Base-by-base conservation (phyloP, 129 eudicot genomes). In the Calendula officinalis region DNA sequence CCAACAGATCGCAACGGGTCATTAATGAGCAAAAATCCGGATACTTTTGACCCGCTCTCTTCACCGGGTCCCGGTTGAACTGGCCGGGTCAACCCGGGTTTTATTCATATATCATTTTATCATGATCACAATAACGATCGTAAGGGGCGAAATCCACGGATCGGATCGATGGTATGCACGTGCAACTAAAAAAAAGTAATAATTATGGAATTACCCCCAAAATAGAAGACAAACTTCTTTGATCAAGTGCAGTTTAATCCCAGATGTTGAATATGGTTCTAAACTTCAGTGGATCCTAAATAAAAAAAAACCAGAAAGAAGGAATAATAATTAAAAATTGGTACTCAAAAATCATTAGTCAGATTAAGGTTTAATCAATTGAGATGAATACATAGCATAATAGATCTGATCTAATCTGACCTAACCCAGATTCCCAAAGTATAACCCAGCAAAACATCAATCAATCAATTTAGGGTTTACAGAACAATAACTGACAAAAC, bases 401-500 rank as follows among this genome's bases (percentile, higher is more conserved):
- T 53, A 68, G 76, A 79, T 79, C 83, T 79, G 78, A 69, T 62
- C 83, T 69, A 72, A 56, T 33, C 9, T 73, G 71, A 36, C 34
- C 77, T 7, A 56, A 62, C 57, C 71, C 71, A 60, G 62, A 67
- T 60, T 38, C 60, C 66, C 60, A 44, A 67, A 41, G 2, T 34
- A n/a, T n/a, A 27, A 54, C 46, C 64, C 52, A 77, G 43, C 13
- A 3, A 67, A 51, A 60, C 40, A 75, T 70, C 46, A 61, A 68
- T 49, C 64, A 30, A 56, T 70, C 46, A 52, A 48, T 68, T 69
- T 37, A 47, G 47, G 70, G 40, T 27, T 62, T 46, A 66, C 56
- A 22, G 16, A 75, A 52, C 62, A 62, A 63, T 46, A 62, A 39
- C 45, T 46, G 36, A 44, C 75, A 40, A 45, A 55, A 37, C 62